Evolutionary conservation across 2,329 filamentous ascomycete species (phyloP).

Genomic region (Fusarium sarcochroum): DNA sequence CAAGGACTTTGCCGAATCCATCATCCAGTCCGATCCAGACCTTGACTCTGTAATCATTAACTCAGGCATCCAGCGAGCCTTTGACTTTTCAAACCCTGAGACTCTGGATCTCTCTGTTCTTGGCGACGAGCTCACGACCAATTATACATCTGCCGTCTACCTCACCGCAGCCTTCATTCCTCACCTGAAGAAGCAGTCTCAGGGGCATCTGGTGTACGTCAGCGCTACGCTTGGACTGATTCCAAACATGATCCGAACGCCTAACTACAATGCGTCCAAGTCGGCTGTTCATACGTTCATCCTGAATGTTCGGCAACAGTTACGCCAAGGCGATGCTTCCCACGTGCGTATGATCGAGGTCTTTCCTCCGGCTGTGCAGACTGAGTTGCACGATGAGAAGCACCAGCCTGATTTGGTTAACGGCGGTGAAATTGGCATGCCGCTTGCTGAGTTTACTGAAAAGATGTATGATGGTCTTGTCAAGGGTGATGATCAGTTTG

Average conservation of each 20-base stretch:
- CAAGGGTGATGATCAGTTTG: slow-evolving; percentile 45
- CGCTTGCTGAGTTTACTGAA: slow-evolving; percentile 58
- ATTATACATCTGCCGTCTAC: slow-evolving; percentile 48
- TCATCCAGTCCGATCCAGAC: slow-evolving; percentile 37
- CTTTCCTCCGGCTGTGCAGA: slow-evolving; percentile 50
- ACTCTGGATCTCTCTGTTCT: slow-evolving; percentile 50
- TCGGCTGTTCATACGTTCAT: slow-evolving; percentile 48
- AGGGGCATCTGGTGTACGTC: slow-evolving; percentile 43
- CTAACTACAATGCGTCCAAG: slow-evolving; percentile 51
- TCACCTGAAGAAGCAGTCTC: slow-evolving; percentile 38
- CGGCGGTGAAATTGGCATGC: slow-evolving; percentile 54
- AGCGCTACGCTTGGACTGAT: slow-evolving; percentile 44
- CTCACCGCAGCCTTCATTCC: slow-evolving; percentile 49
- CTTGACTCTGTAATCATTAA: slow-evolving; percentile 68
- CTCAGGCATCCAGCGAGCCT: slow-evolving; percentile 65
- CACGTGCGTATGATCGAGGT: slow-evolving; percentile 47
- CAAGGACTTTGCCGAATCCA: slow-evolving; percentile 33
- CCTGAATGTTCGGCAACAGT: slow-evolving; percentile 41
- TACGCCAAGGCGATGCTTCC: slow-evolving; percentile 20
- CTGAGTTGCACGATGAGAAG: slow-evolving; percentile 47
- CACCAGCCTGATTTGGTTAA: slow-evolving; percentile 47
- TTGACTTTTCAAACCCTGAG: slow-evolving; percentile 50
- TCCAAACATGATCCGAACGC: slow-evolving; percentile 42
- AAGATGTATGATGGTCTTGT: slow-evolving; percentile 49
- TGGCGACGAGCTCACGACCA: slow-evolving; percentile 46